phyloP scores from a whole-genome alignment of 2,329 filamentous ascomycete species.

The Calonectria leucothoes region DNA sequence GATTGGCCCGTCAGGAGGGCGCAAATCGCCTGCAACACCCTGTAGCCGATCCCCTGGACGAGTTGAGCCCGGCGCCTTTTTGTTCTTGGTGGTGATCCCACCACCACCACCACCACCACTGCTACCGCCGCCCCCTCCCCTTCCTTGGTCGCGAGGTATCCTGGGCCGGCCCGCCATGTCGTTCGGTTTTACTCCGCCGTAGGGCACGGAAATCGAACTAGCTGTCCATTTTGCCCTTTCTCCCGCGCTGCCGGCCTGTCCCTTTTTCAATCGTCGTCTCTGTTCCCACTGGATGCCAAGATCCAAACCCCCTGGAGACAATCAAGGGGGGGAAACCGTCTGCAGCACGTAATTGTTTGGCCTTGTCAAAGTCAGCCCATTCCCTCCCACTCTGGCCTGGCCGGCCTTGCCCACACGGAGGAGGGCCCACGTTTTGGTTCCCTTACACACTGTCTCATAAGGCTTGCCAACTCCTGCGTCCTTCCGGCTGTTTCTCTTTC shows the following conservation, averaged over 20 bases:
- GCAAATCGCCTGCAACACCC: background rate
- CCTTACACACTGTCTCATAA: constrained; percentile 18
- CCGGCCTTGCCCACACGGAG: background rate
- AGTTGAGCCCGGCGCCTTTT: background rate
- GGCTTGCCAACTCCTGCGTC: background rate
- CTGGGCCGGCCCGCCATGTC: background rate
- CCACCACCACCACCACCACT: too few species aligned
- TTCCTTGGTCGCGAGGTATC: background rate
- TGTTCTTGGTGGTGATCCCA: background rate
- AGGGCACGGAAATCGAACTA: background rate
- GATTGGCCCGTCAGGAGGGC: constrained; percentile 4
- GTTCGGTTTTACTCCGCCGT: background rate
- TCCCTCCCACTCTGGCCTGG: constrained; percentile 7
- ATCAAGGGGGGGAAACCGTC: background rate
- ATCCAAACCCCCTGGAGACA: constrained; percentile 1
- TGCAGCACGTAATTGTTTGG: constrained; percentile 26
- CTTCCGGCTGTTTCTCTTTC: constrained; percentile 8
- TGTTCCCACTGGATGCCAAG: constrained; percentile 3
- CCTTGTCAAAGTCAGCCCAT: constrained; percentile 28
- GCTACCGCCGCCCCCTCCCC: too few species aligned
- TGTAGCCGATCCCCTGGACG: background rate
- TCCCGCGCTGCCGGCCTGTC: background rate
- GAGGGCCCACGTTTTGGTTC: background rate
- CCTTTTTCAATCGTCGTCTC: background rate
- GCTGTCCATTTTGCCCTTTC: background rate